Base-by-base conservation (phyloP, 2,329 filamentous ascomycete genomes). In the Cryphonectria carpinicola region DNA sequence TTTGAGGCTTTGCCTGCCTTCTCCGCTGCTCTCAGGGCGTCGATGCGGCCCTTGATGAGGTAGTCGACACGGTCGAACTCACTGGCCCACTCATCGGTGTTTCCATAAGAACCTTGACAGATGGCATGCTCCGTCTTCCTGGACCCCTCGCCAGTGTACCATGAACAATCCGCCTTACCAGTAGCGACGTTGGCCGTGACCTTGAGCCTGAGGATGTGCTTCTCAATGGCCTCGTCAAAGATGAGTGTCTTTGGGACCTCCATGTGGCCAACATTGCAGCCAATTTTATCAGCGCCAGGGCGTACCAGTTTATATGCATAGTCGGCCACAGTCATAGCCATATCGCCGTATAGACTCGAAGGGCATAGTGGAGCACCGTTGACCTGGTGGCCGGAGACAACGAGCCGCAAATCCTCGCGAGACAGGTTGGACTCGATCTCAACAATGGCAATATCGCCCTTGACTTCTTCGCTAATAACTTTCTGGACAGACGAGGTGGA, bases 241-340 rank as follows among this genome's bases (percentile, higher is more conserved):
- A 94, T 91, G 71, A 95, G 83, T 46, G 91, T 89, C 84, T 93
- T 92, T 66, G 85, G 85, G 1, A 92, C 90, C 77, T 91, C 88
- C 83, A 94, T 89, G 65, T 89, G 83, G 73, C 84, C 84, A 28
- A 93, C 88, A 74, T 93, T 92, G 74, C 89, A 82, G 32, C 88
- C 88, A 28, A 90, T 83, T 43, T 86, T 83, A 66, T 86, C 82
- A 11, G 83, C 80, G 28, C 86, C 85, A 3, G 90, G 89, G 10
- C 85, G 85, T 39, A 90, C 79, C 75, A 91, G 82, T 80, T 89
- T 89, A 82, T 90, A 91, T 39, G 90, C 86, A 76, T 93, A 92
- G 77, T 92, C 87, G 74, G 87, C 87, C 61, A 89, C 56, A 89
- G 76, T 81, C 77, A 85, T 80, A 58, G 82, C 82, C 83, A 85